Evolutionary conservation across 2,329 filamentous ascomycete genomes (phyloP).

Genomic region (Paraphoma chrysanthemicola): DNA sequence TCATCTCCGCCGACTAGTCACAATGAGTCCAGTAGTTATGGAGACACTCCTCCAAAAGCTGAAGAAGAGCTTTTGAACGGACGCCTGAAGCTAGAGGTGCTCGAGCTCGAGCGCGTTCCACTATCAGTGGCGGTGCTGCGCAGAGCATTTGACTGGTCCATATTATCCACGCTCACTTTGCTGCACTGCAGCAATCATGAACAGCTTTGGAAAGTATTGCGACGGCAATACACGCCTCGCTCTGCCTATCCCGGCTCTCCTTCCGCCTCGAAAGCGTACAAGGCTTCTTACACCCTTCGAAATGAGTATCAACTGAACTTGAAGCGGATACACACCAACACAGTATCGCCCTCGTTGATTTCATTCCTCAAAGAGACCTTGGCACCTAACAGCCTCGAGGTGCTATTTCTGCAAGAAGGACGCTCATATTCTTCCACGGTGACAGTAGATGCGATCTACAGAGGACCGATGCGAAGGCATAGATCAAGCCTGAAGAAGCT

Average conservation of each 20-base stretch:
- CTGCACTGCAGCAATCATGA: conserved; percentile 77
- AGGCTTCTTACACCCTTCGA: conserved; percentile 48
- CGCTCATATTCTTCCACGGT: conserved; percentile 64
- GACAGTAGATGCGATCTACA: conserved; percentile 73
- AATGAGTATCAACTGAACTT: conserved; percentile 62
- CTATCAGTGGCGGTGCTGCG: conserved; percentile 76
- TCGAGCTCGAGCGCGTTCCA: conserved; percentile 77
- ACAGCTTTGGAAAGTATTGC: conserved; percentile 75
- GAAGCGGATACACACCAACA: conserved; percentile 78
- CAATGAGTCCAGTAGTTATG: not conserved
- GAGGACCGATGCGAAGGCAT: conserved; percentile 73
- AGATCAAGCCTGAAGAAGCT: conserved; percentile 73
- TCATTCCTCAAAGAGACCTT: conserved; percentile 79
- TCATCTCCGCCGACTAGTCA: conserved; percentile 2
- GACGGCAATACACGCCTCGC: conserved; percentile 58
- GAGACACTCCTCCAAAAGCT: conserved; percentile 4
- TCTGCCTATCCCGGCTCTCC: conserved; percentile 41
- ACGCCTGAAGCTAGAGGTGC: conserved; percentile 70
- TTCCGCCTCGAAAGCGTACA: conserved; percentile 45
- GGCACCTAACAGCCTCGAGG: conserved; percentile 79
- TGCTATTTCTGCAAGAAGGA: conserved; percentile 77
- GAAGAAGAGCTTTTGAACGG: conserved; percentile 57
- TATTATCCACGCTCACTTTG: conserved; percentile 74
- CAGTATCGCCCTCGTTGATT: conserved; percentile 72
- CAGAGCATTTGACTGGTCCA: conserved; percentile 76